Evolutionary conservation across 225 moss, liverwort and hornwort species (phyloP).

Genomic region (Thuidium tamariscinum): DNA sequence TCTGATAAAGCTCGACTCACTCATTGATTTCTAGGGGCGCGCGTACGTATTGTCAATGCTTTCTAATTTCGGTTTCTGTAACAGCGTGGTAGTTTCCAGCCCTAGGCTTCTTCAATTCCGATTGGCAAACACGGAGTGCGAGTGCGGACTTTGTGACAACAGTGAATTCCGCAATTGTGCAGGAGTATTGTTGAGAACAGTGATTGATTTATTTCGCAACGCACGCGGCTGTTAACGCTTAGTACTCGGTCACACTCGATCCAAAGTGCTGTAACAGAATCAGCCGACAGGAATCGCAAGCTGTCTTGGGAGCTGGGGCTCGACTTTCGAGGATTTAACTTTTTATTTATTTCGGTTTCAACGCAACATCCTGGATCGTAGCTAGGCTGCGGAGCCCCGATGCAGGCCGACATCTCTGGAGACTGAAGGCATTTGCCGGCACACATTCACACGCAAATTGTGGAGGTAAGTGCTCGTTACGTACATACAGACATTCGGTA

Average conservation of each 20-base stretch:
- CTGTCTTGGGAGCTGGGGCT: neutral
- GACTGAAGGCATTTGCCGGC: neutral
- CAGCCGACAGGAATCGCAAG: neutral
- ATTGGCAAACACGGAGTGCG: neutral
- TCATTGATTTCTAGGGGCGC: neutral
- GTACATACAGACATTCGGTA: neutral
- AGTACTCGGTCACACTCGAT: neutral
- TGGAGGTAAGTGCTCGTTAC: neutral
- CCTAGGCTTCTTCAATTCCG: neutral
- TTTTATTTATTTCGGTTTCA: neutral
- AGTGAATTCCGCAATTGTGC: neutral
- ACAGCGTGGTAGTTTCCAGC: neutral
- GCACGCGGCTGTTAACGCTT: neutral
- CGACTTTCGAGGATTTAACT: neutral
- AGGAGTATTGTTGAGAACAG: neutral
- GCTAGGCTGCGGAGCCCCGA: neutral
- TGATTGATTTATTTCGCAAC: neutral
- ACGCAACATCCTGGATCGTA: neutral
- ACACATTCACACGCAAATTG: neutral
- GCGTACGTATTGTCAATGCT: neutral
- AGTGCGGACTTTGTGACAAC: slow-evolving; percentile 3
- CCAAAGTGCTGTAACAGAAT: neutral
- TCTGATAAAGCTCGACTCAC: neutral
- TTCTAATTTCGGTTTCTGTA: neutral
- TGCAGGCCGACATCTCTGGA: neutral